Conservation (phyloP, 2,329 filamentous ascomycete species). For the Ustulina deusta region DNA sequence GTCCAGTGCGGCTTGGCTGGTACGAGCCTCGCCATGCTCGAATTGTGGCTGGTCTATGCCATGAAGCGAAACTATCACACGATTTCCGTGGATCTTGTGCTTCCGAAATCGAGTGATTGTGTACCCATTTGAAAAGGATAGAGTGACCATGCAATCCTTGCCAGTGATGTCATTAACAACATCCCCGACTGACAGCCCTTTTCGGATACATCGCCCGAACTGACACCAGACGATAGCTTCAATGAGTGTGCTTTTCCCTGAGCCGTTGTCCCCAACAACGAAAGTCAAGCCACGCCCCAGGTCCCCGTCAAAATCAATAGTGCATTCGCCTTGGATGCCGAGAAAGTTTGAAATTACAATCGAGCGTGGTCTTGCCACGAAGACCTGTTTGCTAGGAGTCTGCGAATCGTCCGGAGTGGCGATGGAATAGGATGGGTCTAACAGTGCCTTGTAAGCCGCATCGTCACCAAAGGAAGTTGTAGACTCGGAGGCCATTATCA, state of each 20-base stretch:
- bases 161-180: constrained; percentile 51
- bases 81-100: constrained; percentile 44
- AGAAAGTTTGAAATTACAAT: constrained; percentile 53
- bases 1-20: constrained; percentile 48
- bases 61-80: constrained; percentile 47
- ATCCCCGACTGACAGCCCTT: constrained; percentile 47
- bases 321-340: constrained; percentile 47
- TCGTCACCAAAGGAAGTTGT: constrained; percentile 11
- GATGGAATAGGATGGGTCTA: constrained; percentile 32
- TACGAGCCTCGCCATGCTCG: constrained; percentile 43
- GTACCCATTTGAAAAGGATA: constrained; percentile 51
- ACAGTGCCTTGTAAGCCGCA: constrained; percentile 35
- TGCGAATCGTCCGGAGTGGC: constrained; percentile 12
- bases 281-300: constrained; percentile 48
- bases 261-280: constrained; percentile 49
- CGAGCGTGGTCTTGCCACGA: constrained; percentile 45
- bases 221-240: constrained; percentile 54
- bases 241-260: constrained; percentile 52
- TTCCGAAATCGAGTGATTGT: constrained; percentile 49
- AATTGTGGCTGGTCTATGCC: constrained; percentile 47
- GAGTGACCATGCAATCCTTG: constrained; percentile 48
- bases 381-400: constrained; percentile 36
- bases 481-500: constrained; percentile 34
- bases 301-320: constrained; percentile 46
- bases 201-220: constrained; percentile 51